phyloP scores from a whole-genome alignment of 352 stramenopile species.

The Halophytophthora polymorphica region DNA sequence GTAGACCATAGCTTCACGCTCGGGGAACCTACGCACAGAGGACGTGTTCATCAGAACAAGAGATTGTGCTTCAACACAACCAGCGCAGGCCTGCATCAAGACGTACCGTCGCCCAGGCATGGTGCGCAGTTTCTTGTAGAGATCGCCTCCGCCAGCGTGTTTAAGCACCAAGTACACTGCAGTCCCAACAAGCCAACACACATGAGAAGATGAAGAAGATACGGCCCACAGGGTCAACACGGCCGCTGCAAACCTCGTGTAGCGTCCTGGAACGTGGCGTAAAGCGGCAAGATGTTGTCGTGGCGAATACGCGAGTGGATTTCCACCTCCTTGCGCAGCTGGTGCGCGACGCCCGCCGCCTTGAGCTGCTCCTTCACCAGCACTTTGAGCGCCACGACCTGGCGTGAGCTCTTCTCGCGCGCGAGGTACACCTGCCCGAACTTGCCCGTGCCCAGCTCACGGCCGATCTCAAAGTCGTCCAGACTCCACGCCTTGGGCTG shows the following conservation, averaged over 20 bases:
- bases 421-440: conserved; percentile 90
- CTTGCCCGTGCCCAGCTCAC: conserved; percentile 80
- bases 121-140: conserved; percentile 74
- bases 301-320: conserved; percentile 90
- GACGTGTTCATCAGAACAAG: neutral
- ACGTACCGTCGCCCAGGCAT: conserved; percentile 43
- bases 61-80: neutral
- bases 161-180: conserved; percentile 88
- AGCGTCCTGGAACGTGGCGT: conserved; percentile 82
- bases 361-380: conserved; percentile 87
- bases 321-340: conserved; percentile 89
- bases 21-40: conserved; percentile 36
- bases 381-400: conserved; percentile 87
- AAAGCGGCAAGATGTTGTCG: conserved; percentile 84
- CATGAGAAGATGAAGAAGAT: neutral
- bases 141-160: conserved; percentile 78
- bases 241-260: conserved; percentile 51
- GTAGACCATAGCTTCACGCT: conserved; percentile 64
- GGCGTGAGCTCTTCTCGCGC: conserved; percentile 75
- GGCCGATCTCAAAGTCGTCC: conserved; percentile 85
- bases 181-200: neutral
- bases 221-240: no score
- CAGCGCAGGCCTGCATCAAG: neutral
- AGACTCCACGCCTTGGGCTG: conserved; percentile 71
- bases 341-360: conserved; percentile 59